phyloP scores from a whole-genome alignment of 192 early-diverging fungal genomes.

The Tieghemiomyces parasiticus region DNA sequence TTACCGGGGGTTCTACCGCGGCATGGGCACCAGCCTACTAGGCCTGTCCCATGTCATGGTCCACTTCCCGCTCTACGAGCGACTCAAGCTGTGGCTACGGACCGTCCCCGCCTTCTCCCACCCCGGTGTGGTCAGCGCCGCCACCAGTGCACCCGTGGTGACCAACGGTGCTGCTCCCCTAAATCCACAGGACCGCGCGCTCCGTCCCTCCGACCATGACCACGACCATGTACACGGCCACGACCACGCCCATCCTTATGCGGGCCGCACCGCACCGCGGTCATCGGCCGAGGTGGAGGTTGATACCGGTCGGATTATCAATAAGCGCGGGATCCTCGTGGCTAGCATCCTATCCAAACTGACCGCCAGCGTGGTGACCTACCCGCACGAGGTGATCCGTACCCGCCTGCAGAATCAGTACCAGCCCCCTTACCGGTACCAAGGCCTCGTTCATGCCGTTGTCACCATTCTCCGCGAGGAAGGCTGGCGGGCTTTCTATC shows the following conservation, averaged over 20 bases:
- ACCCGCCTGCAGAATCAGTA: slow-evolving; percentile 86
- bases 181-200: neutral
- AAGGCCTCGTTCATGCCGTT: slow-evolving; percentile 66
- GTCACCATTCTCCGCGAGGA: slow-evolving; percentile 60
- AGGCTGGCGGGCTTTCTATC: slow-evolving; percentile 70
- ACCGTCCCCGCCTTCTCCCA: slow-evolving; percentile 18
- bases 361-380: slow-evolving; percentile 74
- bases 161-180: neutral
- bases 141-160: slow-evolving; percentile 1
- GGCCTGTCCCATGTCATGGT: slow-evolving; percentile 87
- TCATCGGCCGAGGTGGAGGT: neutral
- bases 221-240: neutral
- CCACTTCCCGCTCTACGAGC: slow-evolving; percentile 94
- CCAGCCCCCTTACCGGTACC: slow-evolving; percentile 55
- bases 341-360: slow-evolving; percentile 80
- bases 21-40: slow-evolving; percentile 76
- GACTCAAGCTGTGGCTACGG: slow-evolving; percentile 51
- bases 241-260: neutral
- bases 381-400: slow-evolving; percentile 91
- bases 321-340: slow-evolving; percentile 46
- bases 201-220: neutral
- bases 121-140: slow-evolving; percentile 21
- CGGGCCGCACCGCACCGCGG: neutral
- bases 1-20: slow-evolving; percentile 75
- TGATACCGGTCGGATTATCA: slow-evolving; percentile 13